Percentiles rank a stretch among this genome's conserved stretches.
Conservation (phyloP, 176 grass and related monocot genomes). For the Saccharum officinarum region DNA sequence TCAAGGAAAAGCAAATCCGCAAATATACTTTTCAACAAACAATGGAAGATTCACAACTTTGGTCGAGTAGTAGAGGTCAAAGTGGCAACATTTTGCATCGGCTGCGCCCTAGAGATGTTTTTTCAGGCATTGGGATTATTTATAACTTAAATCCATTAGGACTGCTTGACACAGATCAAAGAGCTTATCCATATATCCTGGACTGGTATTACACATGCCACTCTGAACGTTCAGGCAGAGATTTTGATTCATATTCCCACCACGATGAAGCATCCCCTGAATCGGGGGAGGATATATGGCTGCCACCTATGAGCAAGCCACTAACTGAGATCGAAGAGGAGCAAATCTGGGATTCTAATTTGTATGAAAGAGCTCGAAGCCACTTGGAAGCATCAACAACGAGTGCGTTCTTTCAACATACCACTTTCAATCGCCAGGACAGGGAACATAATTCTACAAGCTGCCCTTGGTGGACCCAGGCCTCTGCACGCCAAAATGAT, state of each 20-base stretch:
- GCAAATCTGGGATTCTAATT: slow-evolving; percentile 6
- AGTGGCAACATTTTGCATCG: slow-evolving; percentile 17
- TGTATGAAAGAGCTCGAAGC: slow-evolving; percentile 47
- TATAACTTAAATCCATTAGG: slow-evolving; percentile 54
- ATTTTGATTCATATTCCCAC: slow-evolving; percentile 18
- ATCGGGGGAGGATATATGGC: slow-evolving; percentile 8
- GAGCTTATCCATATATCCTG: slow-evolving; percentile 64
- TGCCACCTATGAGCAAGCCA: neutral
- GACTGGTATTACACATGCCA: slow-evolving; percentile 80
- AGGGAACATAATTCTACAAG: slow-evolving; percentile 15
- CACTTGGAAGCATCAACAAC: slow-evolving; percentile 75
- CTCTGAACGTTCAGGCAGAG: slow-evolving; percentile 24
- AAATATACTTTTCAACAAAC: slow-evolving; percentile 43
- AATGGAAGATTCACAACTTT: slow-evolving; percentile 46
- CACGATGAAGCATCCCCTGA: neutral
- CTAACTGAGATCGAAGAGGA: slow-evolving; percentile 49
- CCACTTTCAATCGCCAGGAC: slow-evolving; percentile 4
- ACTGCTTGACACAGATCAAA: slow-evolving; percentile 55
- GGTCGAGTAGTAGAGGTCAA: slow-evolving; percentile 39
- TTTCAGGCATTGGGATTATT: slow-evolving; percentile 29
- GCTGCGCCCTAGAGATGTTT: slow-evolving; percentile 15
- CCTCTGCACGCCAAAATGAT: neutral
- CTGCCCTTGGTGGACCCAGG: slow-evolving; percentile 56
- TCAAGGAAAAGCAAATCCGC: slow-evolving; percentile 60
- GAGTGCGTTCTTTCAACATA: slow-evolving; percentile 48